Percentiles rank a stretch among this genome's conserved stretches.
These are phyloP conservation scores for Omphalea diandra DNA, from an alignment of 441 rosid genomes.

Conservation along the genomic window DNA sequence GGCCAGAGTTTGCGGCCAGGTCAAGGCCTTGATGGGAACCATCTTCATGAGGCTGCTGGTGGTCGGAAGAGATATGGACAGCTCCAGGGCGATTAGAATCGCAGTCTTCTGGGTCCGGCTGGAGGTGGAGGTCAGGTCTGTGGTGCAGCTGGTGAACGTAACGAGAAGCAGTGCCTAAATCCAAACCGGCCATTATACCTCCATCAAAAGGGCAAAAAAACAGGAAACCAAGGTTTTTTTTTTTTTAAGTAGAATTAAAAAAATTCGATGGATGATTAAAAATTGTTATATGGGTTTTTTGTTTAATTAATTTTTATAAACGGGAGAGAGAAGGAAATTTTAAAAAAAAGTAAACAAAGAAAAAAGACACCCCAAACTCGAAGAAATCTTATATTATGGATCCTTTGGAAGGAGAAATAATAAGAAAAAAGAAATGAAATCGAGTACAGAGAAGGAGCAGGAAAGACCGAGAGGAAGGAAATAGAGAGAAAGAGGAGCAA, in stretches of 20 bases:
- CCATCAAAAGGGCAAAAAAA: slow-evolving; percentile 43
- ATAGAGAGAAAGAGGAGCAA: slow-evolving; percentile 10
- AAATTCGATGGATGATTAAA: slow-evolving; percentile 29
- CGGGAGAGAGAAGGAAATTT: not conserved
- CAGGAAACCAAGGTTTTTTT: slow-evolving; percentile 27
- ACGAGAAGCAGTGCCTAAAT: slow-evolving; percentile 77
- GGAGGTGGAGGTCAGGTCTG: slow-evolving; percentile 67
- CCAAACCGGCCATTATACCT: slow-evolving; percentile 85
- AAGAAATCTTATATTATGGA: slow-evolving; percentile 19
- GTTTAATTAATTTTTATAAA: slow-evolving; percentile 6
- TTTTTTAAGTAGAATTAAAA: slow-evolving; percentile 1
- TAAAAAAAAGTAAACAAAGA: slow-evolving; percentile 26
- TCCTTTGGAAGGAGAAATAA: slow-evolving; percentile 24
- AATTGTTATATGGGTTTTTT: slow-evolving; percentile 46
- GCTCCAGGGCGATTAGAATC: slow-evolving; percentile 34
- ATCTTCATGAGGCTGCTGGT: slow-evolving; percentile 38
- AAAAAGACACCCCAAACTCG: slow-evolving; percentile 25
- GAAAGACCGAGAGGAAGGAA: not conserved
- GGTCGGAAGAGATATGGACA: slow-evolving; percentile 34
- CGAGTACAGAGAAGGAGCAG: slow-evolving; percentile 30
- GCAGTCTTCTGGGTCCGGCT: slow-evolving; percentile 38
- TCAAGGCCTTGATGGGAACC: slow-evolving; percentile 48
- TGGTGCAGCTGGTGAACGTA: slow-evolving; percentile 73
- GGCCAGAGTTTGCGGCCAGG: slow-evolving; percentile 37
- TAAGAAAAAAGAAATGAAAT: slow-evolving; percentile 30